phyloP scores from a whole-genome alignment of 2,329 filamentous ascomycete species.

The Botrytis hyacinthi region DNA sequence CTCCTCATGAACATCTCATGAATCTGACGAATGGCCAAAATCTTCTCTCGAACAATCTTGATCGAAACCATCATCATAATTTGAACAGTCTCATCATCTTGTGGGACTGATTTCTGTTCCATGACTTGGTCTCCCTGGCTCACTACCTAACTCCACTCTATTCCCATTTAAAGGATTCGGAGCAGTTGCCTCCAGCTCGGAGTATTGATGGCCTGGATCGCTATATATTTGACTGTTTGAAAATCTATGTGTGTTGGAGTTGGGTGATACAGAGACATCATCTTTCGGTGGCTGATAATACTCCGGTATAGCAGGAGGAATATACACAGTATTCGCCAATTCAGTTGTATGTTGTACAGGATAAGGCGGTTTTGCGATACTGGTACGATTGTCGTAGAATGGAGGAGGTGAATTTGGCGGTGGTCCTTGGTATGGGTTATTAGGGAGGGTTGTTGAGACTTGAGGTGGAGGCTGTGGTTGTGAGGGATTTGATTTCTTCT shows the following conservation, averaged over 20 bases:
- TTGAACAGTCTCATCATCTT: neutral
- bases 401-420: neutral
- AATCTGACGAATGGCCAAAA: too few relatives aligned
- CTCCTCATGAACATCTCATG: neutral
- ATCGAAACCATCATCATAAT: too few relatives aligned
- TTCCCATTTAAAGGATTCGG: neutral
- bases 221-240: neutral
- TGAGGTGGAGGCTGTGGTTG: neutral
- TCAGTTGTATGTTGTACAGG: neutral
- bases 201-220: neutral
- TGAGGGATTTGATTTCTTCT: neutral
- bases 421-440: neutral
- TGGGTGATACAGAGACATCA: neutral
- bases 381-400: neutral
- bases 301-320: neutral
- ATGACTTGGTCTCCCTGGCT: neutral
- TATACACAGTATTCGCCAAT: constrained; percentile 6
- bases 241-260: neutral
- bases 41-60: too few relatives aligned
- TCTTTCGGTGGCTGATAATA: neutral
- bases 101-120: neutral
- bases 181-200: neutral
- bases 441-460: neutral
- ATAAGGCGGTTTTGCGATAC: neutral
- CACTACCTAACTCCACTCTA: neutral